Percentiles rank a stretch among this genome's conserved stretches.
phyloP scores from a whole-genome alignment of 192 early-diverging fungal species.

The Entomortierella chlamydospora region DNA sequence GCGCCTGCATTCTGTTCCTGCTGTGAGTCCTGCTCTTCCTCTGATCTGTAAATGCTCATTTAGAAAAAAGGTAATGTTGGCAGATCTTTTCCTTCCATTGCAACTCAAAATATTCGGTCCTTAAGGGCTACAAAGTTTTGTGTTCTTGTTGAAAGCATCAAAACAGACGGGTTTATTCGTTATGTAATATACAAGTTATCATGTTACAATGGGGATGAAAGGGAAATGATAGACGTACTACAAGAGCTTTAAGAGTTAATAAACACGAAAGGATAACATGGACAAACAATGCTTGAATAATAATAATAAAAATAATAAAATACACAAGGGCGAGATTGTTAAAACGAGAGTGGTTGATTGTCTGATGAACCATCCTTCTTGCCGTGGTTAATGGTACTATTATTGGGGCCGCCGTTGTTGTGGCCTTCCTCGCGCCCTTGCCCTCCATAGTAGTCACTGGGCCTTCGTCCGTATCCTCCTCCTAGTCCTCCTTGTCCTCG shows the following conservation, averaged over 20 bases:
- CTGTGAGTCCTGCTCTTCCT: conserved; percentile 15
- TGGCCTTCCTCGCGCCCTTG: conserved; percentile 23
- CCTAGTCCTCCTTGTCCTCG: conserved; percentile 24
- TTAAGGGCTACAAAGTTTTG: no score
- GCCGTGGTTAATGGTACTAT: conserved; percentile 1
- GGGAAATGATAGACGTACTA: not conserved
- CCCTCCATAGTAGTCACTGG: conserved; percentile 25
- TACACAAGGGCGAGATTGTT: not conserved
- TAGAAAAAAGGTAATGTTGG: not conserved
- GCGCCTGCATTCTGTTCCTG: conserved; percentile 7
- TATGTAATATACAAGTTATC: conserved; percentile 3
- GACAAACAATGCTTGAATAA: not conserved
- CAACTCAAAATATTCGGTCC: no score
- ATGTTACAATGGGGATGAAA: conserved; percentile 15
- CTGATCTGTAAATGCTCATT: conserved; percentile 40
- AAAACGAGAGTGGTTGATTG: conserved; percentile 5
- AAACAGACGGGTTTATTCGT: no score
- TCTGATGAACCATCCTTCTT: conserved; percentile 19
- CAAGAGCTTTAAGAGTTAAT: not conserved
- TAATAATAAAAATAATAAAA: conserved; percentile 1
- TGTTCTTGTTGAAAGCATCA: no score
- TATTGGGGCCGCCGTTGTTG: not conserved
- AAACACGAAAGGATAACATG: conserved; percentile 4
- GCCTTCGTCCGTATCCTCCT: conserved; percentile 32
- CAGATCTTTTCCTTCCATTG: no score